Conservation (phyloP, 1,284 basidiomycete species). For the Sporisorium exsertum region DNA sequence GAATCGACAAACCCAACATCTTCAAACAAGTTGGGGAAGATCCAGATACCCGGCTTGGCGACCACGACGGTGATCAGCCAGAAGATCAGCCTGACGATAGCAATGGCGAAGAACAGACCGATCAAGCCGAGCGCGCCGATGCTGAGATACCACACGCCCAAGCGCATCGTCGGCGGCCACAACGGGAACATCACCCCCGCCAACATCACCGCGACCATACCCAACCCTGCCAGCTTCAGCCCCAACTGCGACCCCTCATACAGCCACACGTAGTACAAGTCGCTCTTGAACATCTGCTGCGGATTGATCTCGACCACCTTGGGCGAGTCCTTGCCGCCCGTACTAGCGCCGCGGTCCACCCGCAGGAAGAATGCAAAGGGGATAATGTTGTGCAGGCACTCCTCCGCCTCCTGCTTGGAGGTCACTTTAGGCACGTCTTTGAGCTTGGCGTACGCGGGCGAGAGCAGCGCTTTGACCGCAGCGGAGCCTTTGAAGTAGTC, state of each 20-base stretch:
- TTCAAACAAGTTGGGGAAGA: conserved; percentile 97
- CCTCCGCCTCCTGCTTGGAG: conserved; percentile 81
- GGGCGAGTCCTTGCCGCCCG: conserved; percentile 53
- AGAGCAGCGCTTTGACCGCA: conserved; percentile 86
- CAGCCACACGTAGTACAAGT: conserved; percentile 85
- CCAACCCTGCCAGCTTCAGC: conserved; percentile 89
- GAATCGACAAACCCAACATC: conserved; percentile 99
- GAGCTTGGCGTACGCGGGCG: conserved; percentile 88
- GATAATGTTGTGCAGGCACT: conserved; percentile 79
- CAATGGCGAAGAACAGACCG: conserved; percentile 89
- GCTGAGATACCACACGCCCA: conserved; percentile 95
- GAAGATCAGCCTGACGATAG: conserved; percentile 91
- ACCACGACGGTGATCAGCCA: conserved; percentile 91
- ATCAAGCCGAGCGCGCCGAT: conserved; percentile 89
- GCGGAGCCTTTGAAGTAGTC: conserved; percentile 90
- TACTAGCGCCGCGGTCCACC: conserved; percentile 74
- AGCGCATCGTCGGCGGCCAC: conserved; percentile 92
- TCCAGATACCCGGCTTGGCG: conserved; percentile 93
- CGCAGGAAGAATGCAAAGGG: conserved; percentile 73
- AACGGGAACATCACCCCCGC: conserved; percentile 99
- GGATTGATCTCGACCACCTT: conserved; percentile 76
- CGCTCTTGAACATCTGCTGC: conserved; percentile 76
- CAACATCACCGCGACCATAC: conserved; percentile 93
- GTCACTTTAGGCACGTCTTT: conserved; percentile 75
- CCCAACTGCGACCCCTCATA: conserved; percentile 94